phyloP scores from a whole-genome alignment of 2,329 filamentous ascomycete species.

The Trichoderma guizhouense region DNA sequence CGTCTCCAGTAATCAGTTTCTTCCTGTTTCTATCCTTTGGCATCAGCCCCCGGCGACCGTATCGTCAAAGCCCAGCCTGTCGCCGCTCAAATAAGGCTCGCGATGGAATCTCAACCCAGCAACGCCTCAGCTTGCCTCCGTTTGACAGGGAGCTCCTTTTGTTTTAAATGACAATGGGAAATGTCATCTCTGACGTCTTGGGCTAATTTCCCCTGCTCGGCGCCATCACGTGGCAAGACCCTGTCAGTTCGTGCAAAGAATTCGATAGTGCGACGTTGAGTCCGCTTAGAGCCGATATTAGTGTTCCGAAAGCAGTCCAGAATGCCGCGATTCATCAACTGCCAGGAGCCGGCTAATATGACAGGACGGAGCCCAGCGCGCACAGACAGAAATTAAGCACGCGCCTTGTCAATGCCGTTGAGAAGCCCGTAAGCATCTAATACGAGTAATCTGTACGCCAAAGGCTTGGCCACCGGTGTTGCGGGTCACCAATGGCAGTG shows the following conservation, averaged over 20 bases:
- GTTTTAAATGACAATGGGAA: not conserved
- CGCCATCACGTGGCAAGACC: conserved; percentile 6
- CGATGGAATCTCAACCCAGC: not conserved
- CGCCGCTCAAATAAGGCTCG: not conserved
- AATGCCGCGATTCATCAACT: not conserved
- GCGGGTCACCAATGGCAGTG: not conserved
- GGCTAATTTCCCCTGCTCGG: not conserved
- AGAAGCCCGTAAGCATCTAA: not conserved
- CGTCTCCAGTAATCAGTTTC: not conserved
- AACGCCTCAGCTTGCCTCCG: not conserved
- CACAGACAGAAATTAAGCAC: not conserved
- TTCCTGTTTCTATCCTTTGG: not conserved
- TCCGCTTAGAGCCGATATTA: conserved; percentile 11
- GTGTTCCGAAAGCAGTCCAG: not conserved
- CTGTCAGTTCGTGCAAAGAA: conserved; percentile 4
- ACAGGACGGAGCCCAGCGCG: not conserved
- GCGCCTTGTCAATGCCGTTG: not conserved
- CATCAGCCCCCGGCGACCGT: not conserved
- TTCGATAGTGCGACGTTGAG: conserved; percentile 13
- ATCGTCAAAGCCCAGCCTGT: not conserved
- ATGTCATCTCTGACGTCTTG: not conserved
- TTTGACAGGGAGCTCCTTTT: conserved; percentile 2
- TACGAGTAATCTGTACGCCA: not conserved
- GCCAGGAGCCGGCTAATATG: not conserved
- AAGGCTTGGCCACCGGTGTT: not conserved